Conservation (phyloP, 768 basidiomycete genomes). For the Tricholoma furcatifolium region DNA sequence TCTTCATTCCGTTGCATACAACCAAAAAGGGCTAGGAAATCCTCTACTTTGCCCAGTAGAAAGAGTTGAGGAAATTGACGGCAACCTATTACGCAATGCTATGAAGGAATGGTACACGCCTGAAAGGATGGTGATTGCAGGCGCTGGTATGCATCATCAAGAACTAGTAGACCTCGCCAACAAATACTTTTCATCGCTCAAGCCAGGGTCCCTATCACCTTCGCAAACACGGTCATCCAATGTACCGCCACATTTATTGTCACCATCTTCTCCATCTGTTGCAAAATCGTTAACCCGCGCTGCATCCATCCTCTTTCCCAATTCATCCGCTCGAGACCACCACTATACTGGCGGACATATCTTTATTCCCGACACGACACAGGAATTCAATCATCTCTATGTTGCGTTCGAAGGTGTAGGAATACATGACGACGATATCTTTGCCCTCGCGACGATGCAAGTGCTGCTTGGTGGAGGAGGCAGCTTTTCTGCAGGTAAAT, state of each 20-base stretch:
- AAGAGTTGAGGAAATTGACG: conserved; percentile 67
- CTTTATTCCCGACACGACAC: conserved; percentile 56
- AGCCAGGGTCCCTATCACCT: conserved; percentile 33
- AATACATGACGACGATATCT: conserved; percentile 90
- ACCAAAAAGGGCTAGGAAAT: conserved; percentile 80
- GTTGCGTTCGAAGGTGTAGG: conserved; percentile 90
- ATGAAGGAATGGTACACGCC: conserved; percentile 87
- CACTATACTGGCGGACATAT: conserved; percentile 85
- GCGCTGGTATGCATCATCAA: conserved; percentile 89
- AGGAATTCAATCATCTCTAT: conserved; percentile 92
- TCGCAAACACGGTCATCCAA: conserved; percentile 29
- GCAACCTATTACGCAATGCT: conserved; percentile 55
- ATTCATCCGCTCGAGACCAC: conserved; percentile 39
- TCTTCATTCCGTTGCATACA: conserved; percentile 84
- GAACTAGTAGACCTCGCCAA: conserved; percentile 84
- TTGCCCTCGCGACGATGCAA: conserved; percentile 91
- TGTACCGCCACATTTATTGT: conserved; percentile 58
- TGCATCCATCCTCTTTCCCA: conserved; percentile 71
- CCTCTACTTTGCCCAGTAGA: conserved; percentile 87
- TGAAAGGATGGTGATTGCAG: conserved; percentile 93
- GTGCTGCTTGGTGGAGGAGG: conserved; percentile 94
- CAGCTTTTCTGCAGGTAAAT: conserved; percentile 86
- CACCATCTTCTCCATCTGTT: conserved; percentile 49
- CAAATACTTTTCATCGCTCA: conserved; percentile 76
- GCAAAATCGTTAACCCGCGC: conserved; percentile 74